Base-by-base conservation (phyloP, 495 filamentous ascomycete species). In the Apodospora peruviana region DNA sequence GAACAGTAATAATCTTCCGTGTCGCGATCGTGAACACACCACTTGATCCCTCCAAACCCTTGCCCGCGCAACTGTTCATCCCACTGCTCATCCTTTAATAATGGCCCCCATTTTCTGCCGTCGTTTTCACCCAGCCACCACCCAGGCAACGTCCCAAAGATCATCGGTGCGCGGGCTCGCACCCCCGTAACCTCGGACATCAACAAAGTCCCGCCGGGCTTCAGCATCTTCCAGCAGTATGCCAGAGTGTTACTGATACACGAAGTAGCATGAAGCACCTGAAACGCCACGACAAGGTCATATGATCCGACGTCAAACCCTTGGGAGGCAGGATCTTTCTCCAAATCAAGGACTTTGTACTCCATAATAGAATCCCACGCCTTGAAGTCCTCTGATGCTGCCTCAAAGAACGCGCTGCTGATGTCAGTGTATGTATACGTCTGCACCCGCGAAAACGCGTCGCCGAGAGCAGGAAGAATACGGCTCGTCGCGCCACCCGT, bases 91-190 rank as follows among this genome's bases (percentile, higher is more conserved):
- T 49, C 25, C 10, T 63, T 59, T 5, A 73, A 20, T 22, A 54
- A 59, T 4, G 75, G 73, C 0, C 62, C 53, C 7, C 60, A 52
- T 0, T 40, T 51, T 16, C 73, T 50, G 0, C 65, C 68, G 16
- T 75, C 53, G 2, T 64, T 48, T n/a, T 56, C 54, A 19, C 72
- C 73, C 4, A 62, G 45, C 76, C 76, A 81, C 75, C 78, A 81
- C 0, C 68, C 72, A 4, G 70, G 63, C 3, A 75, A 51, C 7
- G 57, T 48, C 3, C 64, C 66, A 1, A 77, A 42, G 2, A 25
- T 34, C 19, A 47, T 29, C 36, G 20, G 43, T 18, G 37, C 18
- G 2, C 29, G 25, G 23, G 9, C 24, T 8, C 5, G 20, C 1
- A 3, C 29, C 17, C 2, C 12, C 20, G 52, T 71, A 3, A 68